A percentile compares a stretch with the other conserved stretches of the same genome.
Conservation (phyloP, 176 grass and related monocot species). For the Zoysia japonica region DNA sequence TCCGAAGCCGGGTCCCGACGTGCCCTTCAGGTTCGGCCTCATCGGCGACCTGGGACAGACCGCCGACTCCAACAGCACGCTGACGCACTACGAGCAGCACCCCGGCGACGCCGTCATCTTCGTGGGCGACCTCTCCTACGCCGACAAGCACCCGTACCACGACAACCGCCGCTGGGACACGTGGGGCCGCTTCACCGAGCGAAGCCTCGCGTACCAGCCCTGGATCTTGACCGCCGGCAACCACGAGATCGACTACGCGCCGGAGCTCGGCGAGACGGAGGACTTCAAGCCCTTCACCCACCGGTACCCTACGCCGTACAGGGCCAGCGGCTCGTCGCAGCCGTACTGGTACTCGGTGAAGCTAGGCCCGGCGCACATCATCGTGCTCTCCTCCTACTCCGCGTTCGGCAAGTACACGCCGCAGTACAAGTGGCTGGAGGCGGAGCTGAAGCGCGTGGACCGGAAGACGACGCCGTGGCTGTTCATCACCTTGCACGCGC, state of each 20-base stretch:
- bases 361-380: conserved; percentile 38
- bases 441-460: conserved; percentile 44
- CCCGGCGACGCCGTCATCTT: conserved; percentile 52
- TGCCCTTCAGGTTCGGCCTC: conserved; percentile 54
- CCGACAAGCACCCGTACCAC: conserved; percentile 52
- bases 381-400: conserved; percentile 51
- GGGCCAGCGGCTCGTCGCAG: conserved; percentile 12
- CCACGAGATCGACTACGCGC: conserved; percentile 67
- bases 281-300: conserved; percentile 54
- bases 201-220: conserved; percentile 59
- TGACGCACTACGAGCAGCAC: conserved; percentile 49
- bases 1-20: conserved; percentile 52
- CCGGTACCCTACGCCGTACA: conserved; percentile 41
- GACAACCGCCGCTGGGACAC: conserved; percentile 67
- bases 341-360: conserved; percentile 57
- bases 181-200: conserved; percentile 62
- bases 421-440: conserved; percentile 48
- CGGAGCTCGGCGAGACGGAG: conserved; percentile 44
- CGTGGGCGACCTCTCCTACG: conserved; percentile 74
- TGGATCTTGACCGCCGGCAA: conserved; percentile 66
- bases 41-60: conserved; percentile 73
- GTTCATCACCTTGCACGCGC: conserved; percentile 44
- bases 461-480: conserved; percentile 42
- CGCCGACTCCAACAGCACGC: conserved; percentile 60
- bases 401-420: conserved; percentile 49